Base-by-base conservation (phyloP, 2,329 filamentous ascomycete genomes). In the Huntiella savannae region DNA sequence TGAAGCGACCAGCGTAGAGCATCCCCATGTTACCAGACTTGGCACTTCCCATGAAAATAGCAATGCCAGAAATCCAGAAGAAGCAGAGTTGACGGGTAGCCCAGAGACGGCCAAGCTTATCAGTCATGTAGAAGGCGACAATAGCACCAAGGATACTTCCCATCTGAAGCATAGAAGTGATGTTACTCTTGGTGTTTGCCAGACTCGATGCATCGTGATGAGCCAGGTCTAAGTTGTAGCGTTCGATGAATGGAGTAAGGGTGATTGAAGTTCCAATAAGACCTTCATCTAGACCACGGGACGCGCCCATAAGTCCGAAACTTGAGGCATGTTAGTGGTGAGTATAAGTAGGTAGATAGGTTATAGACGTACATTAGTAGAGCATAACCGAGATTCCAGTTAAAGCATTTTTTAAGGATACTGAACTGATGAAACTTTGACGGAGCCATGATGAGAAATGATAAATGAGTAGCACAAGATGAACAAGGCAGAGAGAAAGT, bases 141-240 rank as follows among this genome's bases (percentile, higher is more conserved):
- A 83, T 65, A 28, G 80, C 78, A 38, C 82, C 82, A 3, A 66
- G 75, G 28, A 87, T 79, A 17, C 74, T 81, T 17, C 82, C 82
- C 54, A 86, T 75, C 60, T 86, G 82, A 0, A 87, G 82, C 82
- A 87, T 87, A 41, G 79, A 73, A 1, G 80, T 79, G 47, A 87
- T 79, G 59, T 87, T 87, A 53, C 71, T 76, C 60, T 81, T 76
- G 62, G 79, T 77, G 58, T 82, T 76, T 50, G 79, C 76, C 56
- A 71, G 64, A 40, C 73, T 67, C 3, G 68, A 63, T 0, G 60
- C 54, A 40, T 60, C 63, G 54, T 77, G 75, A 2, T 65, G 63
- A 4, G 64, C 60, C 44, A 77, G 66, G 52, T 69, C 64, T n/a
- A 75, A 75, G 56, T 75, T 73, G 59, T 82, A 77, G 1, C 39